Base-by-base conservation (phyloP, 768 basidiomycete species). In the Auricularia auricula-judae region DNA sequence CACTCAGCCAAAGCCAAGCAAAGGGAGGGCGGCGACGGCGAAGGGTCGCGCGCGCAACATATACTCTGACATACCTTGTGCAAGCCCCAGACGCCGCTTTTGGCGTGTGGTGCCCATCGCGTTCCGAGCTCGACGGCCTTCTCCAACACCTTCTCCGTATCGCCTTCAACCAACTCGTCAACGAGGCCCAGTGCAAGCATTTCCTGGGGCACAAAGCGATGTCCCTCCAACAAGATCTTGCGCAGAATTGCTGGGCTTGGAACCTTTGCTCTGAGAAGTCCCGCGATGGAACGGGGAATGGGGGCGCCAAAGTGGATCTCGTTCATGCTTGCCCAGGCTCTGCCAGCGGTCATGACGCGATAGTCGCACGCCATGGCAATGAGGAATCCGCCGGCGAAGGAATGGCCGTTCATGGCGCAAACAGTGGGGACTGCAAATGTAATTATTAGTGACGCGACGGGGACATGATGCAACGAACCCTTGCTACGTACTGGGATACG, bases 401-500 rank as follows among this genome's bases (percentile, higher is more conserved):
- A 74, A 62, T 76, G 75, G 11, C 71, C 71, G 62, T 72, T 72
- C n/a, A 72, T 66, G n/a, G 71, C 69, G 23, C 68, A 68, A 12
- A 69, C 63, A 4, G 63, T 47, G 3, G 68, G 68, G 36, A 69
- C 67, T 67, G 53, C 21, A 23, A 1, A n/a, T 39, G 29, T 29
- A 29, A 29, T 29, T 2, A 29, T 29, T 29, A 29, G 29, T 29
- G 29, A 29, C 29, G 29, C 29, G 29, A 3, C 29, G 29, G 29
- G 29, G 29, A 29, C 29, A 29, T 29, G 29, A 29, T 29, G 29
- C 29, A 3, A 29, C 2, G 29, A 29, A 29, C 29, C 29, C 29
- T 29, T 36, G 16, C 39, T 7, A 42, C 39, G 39, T 42, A 42
- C 39, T 42, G 39, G 90, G 91, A 73, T 89, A 92, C 1, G 84